These are phyloP conservation scores for Orbilia quercus DNA, from an alignment of 2,329 filamentous ascomycete genomes.

Conservation along the genomic window DNA sequence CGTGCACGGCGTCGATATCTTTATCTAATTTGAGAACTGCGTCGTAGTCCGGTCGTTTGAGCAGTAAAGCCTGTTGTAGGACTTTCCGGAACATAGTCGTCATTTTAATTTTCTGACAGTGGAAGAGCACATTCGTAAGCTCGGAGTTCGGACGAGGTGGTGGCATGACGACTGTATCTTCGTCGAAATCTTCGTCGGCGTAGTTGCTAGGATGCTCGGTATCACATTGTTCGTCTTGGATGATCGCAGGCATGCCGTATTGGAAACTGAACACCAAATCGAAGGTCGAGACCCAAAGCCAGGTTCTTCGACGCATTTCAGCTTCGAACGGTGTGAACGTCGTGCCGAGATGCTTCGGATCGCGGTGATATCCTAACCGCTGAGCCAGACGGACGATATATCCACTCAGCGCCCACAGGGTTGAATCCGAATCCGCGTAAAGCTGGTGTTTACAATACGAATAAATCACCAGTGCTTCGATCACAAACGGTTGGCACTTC, in stretches of 20 bases:
- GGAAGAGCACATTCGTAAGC: conserved; percentile 65
- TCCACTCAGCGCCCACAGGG: conserved; percentile 67
- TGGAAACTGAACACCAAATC: conserved; percentile 68
- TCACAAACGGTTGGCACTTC: conserved; percentile 65
- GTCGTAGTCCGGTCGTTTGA: conserved; percentile 60
- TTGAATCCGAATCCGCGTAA: conserved; percentile 64
- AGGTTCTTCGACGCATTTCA: conserved; percentile 68
- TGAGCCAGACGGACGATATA: conserved; percentile 67
- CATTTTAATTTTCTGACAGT: conserved; percentile 65
- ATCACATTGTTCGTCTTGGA: conserved; percentile 67
- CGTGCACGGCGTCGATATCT: conserved; percentile 63
- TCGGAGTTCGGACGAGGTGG: conserved; percentile 65
- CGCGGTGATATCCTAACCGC: conserved; percentile 68
- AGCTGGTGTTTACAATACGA: conserved; percentile 65
- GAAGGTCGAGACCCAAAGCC: conserved; percentile 66
- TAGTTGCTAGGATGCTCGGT: conserved; percentile 66
- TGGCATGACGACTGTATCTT: conserved; percentile 65
- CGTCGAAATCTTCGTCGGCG: conserved; percentile 68
- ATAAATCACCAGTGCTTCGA: conserved; percentile 68
- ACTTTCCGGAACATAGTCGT: conserved; percentile 65
- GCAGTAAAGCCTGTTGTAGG: conserved; percentile 64
- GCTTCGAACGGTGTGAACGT: conserved; percentile 66
- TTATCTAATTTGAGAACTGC: conserved; percentile 62
- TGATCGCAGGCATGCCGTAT: conserved; percentile 67
- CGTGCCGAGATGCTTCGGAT: conserved; percentile 58